A percentile compares a stretch with the other conserved stretches of the same genome.
These are phyloP conservation scores for Trebouxiophyceae sp. DNA, from an alignment of 163 green algal genomes.

Conservation along the genomic window DNA sequence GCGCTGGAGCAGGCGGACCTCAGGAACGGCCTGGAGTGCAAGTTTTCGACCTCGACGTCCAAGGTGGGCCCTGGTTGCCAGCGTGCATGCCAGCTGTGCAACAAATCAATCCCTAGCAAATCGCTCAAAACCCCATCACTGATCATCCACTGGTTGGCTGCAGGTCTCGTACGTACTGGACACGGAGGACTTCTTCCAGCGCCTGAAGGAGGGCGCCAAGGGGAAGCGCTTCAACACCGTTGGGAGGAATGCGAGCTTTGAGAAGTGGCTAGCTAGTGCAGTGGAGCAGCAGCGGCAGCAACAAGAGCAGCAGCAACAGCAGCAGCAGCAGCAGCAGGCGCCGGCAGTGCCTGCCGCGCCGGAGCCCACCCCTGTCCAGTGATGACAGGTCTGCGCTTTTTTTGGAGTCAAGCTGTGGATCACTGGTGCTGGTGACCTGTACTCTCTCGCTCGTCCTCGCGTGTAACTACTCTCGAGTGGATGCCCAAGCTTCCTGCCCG, in stretches of 20 bases:
- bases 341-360: not conserved
- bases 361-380: not conserved
- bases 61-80: conserved; percentile 46
- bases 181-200: conserved; percentile 83
- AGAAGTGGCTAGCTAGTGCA: not conserved
- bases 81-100: too few relatives aligned
- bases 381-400: too few relatives aligned
- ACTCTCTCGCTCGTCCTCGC: too few relatives aligned
- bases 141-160: conserved; percentile 1
- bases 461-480: too few relatives aligned
- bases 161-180: conserved; percentile 94
- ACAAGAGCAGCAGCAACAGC: too few relatives aligned
- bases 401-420: too few relatives aligned
- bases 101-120: too few relatives aligned
- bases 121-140: not conserved
- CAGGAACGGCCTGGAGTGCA: conserved; percentile 94
- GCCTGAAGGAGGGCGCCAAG: conserved; percentile 7
- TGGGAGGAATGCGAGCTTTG: not conserved
- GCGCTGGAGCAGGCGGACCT: conserved; percentile 29
- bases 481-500: too few relatives aligned
- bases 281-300: too few relatives aligned
- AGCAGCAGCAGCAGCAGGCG: too few relatives aligned
- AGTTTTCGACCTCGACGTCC: conserved; percentile 69
- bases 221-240: not conserved
- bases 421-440: too few relatives aligned